These are phyloP conservation scores for Truncatella angustata DNA, from an alignment of 2,329 filamentous ascomycete species.

Conservation along the genomic window DNA sequence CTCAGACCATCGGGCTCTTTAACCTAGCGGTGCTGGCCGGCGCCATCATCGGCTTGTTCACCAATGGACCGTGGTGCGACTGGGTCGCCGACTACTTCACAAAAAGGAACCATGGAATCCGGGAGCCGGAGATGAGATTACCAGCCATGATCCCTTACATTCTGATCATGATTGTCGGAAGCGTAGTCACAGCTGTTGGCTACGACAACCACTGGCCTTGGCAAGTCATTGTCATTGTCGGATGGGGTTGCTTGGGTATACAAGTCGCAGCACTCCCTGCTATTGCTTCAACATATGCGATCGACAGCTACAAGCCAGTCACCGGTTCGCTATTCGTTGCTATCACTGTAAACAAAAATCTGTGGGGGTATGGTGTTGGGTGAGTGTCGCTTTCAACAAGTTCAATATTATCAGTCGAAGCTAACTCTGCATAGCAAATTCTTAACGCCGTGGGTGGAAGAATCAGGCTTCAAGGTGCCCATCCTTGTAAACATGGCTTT, in stretches of 20 bases:
- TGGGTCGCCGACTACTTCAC: slow-evolving; percentile 39
- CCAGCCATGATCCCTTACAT: slow-evolving; percentile 44
- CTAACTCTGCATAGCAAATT: slow-evolving; percentile 21
- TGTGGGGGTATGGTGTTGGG: slow-evolving; percentile 27
- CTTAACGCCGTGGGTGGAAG: slow-evolving; percentile 23
- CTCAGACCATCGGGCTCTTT: slow-evolving; percentile 40
- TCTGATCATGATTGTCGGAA: slow-evolving; percentile 42
- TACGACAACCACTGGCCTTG: slow-evolving; percentile 48
- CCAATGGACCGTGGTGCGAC: slow-evolving; percentile 42
- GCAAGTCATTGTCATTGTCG: slow-evolving; percentile 46
- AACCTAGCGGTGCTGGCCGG: slow-evolving; percentile 46
- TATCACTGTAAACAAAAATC: slow-evolving; percentile 46
- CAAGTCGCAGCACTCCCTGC: slow-evolving; percentile 50
- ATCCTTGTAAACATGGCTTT: slow-evolving; percentile 26
- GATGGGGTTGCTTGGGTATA: slow-evolving; percentile 36
- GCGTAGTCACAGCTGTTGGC: slow-evolving; percentile 42
- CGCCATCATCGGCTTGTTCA: slow-evolving; percentile 37
- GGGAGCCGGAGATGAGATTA: slow-evolving; percentile 48
- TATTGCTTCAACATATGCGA: slow-evolving; percentile 57
- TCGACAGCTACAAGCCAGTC: slow-evolving; percentile 65
- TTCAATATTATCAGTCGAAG: too few relatives aligned
- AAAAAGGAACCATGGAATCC: slow-evolving; percentile 40
- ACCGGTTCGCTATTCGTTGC: slow-evolving; percentile 57
- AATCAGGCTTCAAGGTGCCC: slow-evolving; percentile 20
- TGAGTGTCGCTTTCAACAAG: too few relatives aligned